phyloP scores from a whole-genome alignment of 371 early-diverging fungal genomes.

The Cokeromyces recurvatus region DNA sequence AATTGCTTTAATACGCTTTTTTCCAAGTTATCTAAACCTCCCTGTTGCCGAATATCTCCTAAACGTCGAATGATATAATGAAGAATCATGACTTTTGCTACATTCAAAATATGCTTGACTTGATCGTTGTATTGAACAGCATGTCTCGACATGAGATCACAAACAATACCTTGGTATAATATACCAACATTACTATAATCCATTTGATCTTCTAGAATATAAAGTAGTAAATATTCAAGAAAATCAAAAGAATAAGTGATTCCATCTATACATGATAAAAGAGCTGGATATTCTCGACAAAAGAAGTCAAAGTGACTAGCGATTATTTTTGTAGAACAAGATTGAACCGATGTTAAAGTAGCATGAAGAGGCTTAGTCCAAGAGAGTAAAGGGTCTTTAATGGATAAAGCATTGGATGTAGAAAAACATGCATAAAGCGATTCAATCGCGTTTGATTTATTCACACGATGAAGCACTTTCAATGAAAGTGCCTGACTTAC shows the following conservation, averaged over 20 bases:
- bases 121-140: constrained; percentile 30
- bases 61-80: constrained; percentile 21
- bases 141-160: constrained; percentile 36
- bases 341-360: constrained; percentile 20
- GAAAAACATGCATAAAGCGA: constrained; percentile 24
- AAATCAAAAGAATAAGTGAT: constrained; percentile 38
- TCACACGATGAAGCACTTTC: constrained; percentile 24
- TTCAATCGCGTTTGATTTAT: constrained; percentile 31
- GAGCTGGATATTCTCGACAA: constrained; percentile 32
- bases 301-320: constrained; percentile 31
- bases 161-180: constrained; percentile 35
- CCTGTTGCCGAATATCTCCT: constrained; percentile 16
- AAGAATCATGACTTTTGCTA: constrained; percentile 25
- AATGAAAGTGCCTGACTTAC: constrained; percentile 20
- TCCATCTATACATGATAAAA: constrained; percentile 40
- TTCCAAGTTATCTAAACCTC: constrained; percentile 12
- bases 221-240: constrained; percentile 26
- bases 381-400: constrained; percentile 13
- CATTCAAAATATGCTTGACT: constrained; percentile 26
- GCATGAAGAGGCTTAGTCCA: constrained; percentile 25
- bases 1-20: no score
- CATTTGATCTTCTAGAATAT: constrained; percentile 31
- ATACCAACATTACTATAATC: constrained; percentile 22
- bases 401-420: constrained; percentile 14
- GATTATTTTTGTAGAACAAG: constrained; percentile 22